Evolutionary conservation across 352 stramenopile species (phyloP).

Genomic region (Phytophthora fragariaefolia): DNA sequence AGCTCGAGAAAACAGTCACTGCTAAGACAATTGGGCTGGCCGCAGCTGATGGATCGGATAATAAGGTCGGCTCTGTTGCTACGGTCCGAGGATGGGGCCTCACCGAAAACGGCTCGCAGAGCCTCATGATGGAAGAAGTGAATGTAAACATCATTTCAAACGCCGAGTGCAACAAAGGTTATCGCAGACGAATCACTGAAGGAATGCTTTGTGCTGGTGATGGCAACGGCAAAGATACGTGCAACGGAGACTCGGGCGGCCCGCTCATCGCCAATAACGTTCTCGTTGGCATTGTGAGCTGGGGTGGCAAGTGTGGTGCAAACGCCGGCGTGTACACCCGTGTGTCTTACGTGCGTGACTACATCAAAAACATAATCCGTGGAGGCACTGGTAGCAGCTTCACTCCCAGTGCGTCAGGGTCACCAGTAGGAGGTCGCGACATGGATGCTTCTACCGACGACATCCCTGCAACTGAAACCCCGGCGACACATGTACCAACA

Average conservation of each 20-base stretch:
- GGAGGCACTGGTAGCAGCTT: slow-evolving; percentile 32
- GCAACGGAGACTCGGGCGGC: slow-evolving; percentile 75
- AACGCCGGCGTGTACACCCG: slow-evolving; percentile 66
- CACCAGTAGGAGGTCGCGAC: not conserved
- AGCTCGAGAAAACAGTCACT: slow-evolving; percentile 55
- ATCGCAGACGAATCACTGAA: slow-evolving; percentile 62
- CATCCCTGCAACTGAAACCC: slow-evolving; percentile 8
- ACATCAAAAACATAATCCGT: slow-evolving; percentile 58
- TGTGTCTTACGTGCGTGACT: slow-evolving; percentile 57
- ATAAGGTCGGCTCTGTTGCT: slow-evolving; percentile 54
- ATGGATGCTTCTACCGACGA: slow-evolving; percentile 15
- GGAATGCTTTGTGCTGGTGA: slow-evolving; percentile 69
- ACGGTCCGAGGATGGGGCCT: slow-evolving; percentile 68
- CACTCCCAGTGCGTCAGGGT: slow-evolving; percentile 18
- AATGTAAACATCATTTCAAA: slow-evolving; percentile 68
- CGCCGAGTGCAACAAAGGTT: slow-evolving; percentile 61
- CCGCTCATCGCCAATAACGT: slow-evolving; percentile 59
- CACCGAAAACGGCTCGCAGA: slow-evolving; percentile 52
- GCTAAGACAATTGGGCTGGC: slow-evolving; percentile 41
- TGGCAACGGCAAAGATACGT: slow-evolving; percentile 56
- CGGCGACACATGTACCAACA: slow-evolving; percentile 6
- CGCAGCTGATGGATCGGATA: slow-evolving; percentile 52
- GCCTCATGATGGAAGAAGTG: slow-evolving; percentile 55
- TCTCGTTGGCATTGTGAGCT: slow-evolving; percentile 73
- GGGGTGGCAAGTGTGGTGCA: slow-evolving; percentile 60